phyloP scores from a whole-genome alignment of 805 yeast species.

The Yarrowia alimentaria region DNA sequence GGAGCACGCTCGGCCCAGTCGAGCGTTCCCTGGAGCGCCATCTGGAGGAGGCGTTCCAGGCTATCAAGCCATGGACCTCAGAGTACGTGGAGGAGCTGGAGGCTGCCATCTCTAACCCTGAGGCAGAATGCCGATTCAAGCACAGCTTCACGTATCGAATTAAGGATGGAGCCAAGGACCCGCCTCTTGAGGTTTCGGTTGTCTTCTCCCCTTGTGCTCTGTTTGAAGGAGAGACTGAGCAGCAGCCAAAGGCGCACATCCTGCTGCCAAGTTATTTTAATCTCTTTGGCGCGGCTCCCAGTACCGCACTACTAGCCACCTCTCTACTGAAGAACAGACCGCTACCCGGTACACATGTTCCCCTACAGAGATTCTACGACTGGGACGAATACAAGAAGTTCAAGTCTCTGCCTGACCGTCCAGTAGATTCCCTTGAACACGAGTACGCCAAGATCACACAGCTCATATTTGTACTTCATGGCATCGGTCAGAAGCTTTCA shows the following conservation, averaged over 20 bases:
- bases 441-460: constrained; percentile 49
- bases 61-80: constrained; percentile 35
- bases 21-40: constrained; percentile 38
- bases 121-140: constrained; percentile 34
- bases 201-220: constrained; percentile 38
- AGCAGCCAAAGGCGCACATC: constrained; percentile 6
- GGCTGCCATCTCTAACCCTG: constrained; percentile 35
- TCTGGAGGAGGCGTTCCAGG: constrained; percentile 32
- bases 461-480: constrained; percentile 82
- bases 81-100: constrained; percentile 35
- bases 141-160: constrained; percentile 32
- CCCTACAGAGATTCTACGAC: constrained; percentile 37
- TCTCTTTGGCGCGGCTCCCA: constrained; percentile 27
- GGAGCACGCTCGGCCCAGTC: constrained; percentile 39
- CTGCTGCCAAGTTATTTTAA: constrained; percentile 14
- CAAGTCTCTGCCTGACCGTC: constrained; percentile 35
- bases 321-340: constrained; percentile 32
- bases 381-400: constrained; percentile 38
- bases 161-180: constrained; percentile 25
- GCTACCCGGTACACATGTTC: constrained; percentile 32
- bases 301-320: constrained; percentile 29
- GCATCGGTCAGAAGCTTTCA: constrained; percentile 89
- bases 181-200: constrained; percentile 31
- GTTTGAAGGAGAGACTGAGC: constrained; percentile 30
- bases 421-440: constrained; percentile 35